Conservation (phyloP, 2,329 filamentous ascomycete genomes). For the Aspergillus pseudoterreus region DNA sequence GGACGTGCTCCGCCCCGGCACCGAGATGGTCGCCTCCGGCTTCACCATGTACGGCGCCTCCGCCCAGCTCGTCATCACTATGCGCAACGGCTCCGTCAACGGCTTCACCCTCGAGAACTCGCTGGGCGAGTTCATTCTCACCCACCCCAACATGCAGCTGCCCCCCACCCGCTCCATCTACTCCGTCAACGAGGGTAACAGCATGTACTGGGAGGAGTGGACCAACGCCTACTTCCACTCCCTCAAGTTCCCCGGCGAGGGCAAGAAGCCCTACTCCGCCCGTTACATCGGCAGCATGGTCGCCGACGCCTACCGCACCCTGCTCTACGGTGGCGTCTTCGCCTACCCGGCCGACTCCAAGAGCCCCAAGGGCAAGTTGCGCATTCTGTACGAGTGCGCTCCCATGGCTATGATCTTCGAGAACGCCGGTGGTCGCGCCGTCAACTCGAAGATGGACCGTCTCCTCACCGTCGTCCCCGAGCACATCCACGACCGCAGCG, state of each 20-base stretch:
- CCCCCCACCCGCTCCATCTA: conserved; percentile 82
- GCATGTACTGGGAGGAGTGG: conserved; percentile 87
- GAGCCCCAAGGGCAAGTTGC: conserved; percentile 95
- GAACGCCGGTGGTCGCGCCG: conserved; percentile 90
- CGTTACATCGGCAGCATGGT: conserved; percentile 99
- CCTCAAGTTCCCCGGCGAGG: conserved; percentile 72
- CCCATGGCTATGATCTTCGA: conserved; percentile 99
- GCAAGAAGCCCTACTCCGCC: conserved; percentile 82
- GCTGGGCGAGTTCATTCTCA: conserved; percentile 97
- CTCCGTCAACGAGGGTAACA: conserved; percentile 98
- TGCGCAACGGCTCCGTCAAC: conserved; percentile 88
- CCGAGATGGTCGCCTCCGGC: conserved; percentile 87
- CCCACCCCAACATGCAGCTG: conserved; percentile 89
- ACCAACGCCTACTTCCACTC: conserved; percentile 86
- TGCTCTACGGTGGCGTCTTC: conserved; percentile 95
- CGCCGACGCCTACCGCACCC: conserved; percentile 91
- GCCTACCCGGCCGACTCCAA: conserved; percentile 98
- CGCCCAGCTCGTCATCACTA: conserved; percentile 92
- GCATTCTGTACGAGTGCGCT: conserved; percentile 96
- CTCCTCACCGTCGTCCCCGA: conserved; percentile 88
- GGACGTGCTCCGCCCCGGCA: conserved; percentile 84
- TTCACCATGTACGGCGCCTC: conserved; percentile 99
- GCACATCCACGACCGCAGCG: conserved; percentile 90
- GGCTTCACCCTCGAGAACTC: conserved; percentile 97
- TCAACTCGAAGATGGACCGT: conserved; percentile 85